Percentiles rank a stretch among this genome's conserved stretches.
phyloP scores from a whole-genome alignment of 345 rosid species.

The Lumnitzera racemosa region DNA sequence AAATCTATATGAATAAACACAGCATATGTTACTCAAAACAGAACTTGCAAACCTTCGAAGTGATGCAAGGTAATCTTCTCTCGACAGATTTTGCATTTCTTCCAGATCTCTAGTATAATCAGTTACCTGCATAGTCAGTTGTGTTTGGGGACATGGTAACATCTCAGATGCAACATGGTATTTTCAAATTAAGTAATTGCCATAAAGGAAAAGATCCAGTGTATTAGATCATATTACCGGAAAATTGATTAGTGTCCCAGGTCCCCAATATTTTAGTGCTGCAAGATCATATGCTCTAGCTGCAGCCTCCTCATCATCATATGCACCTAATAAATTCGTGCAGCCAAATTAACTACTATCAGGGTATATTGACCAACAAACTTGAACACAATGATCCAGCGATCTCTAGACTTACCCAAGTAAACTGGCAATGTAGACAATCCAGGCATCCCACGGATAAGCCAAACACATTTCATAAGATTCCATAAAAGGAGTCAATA shows the following conservation, averaged over 20 bases:
- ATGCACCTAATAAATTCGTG: conserved; percentile 61
- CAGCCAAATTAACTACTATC: neutral
- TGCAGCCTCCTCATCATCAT: conserved; percentile 99
- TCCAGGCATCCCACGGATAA: conserved; percentile 15
- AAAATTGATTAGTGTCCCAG: conserved; percentile 95
- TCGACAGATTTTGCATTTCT: conserved; percentile 92
- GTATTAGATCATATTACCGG: conserved; percentile 45
- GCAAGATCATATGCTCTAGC: conserved; percentile 99
- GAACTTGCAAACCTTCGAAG: conserved; percentile 58
- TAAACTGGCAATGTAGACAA: conserved; percentile 50
- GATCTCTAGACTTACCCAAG: conserved; percentile 54
- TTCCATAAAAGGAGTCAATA: too few species aligned
- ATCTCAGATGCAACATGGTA: neutral
- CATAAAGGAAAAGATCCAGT: too few species aligned
- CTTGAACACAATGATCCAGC: neutral
- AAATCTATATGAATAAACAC: conserved; percentile 10
- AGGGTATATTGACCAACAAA: neutral
- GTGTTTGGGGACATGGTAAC: conserved; percentile 1
- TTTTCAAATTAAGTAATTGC: neutral
- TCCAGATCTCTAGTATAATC: conserved; percentile 95
- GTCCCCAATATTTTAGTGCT: conserved; percentile 98
- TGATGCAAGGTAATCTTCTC: conserved; percentile 95
- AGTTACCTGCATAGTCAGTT: conserved; percentile 49
- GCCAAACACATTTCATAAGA: conserved; percentile 16
- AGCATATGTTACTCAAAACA: conserved; percentile 5